Conservation (phyloP, 2,329 filamentous ascomycete genomes). For the Xylariomycetidae sp. region DNA sequence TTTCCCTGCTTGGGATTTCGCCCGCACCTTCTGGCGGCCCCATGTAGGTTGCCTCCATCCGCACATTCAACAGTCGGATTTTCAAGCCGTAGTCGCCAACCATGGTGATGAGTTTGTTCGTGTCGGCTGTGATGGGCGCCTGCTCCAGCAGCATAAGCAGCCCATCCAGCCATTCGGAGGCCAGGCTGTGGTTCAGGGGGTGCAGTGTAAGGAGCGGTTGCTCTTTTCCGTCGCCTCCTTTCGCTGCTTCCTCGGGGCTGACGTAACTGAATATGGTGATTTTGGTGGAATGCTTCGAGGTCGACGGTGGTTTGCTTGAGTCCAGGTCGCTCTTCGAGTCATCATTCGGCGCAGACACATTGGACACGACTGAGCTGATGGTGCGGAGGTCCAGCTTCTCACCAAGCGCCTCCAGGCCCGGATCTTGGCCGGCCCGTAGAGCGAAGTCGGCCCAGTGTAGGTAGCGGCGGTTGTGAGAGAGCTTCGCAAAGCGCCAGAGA, state of each 20-base stretch:
- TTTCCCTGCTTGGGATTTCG: conserved; percentile 73
- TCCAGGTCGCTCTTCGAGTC: conserved; percentile 36
- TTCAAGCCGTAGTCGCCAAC: conserved; percentile 89
- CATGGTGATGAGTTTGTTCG: conserved; percentile 78
- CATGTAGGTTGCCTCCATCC: conserved; percentile 71
- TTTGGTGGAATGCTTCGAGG: conserved; percentile 60
- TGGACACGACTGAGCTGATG: conserved; percentile 90
- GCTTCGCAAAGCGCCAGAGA: conserved; percentile 74
- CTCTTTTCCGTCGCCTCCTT: conserved; percentile 49
- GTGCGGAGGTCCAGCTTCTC: conserved; percentile 83
- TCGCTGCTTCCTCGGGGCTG: conserved; percentile 33
- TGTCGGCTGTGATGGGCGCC: conserved; percentile 93
- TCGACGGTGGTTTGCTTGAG: conserved; percentile 18
- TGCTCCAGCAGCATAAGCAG: conserved; percentile 92
- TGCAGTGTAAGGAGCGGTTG: conserved; percentile 74
- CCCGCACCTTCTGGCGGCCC: conserved; percentile 64
- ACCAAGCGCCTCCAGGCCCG: conserved; percentile 63
- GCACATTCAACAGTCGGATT: conserved; percentile 84
- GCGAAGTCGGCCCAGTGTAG: conserved; percentile 87
- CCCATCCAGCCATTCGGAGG: conserved; percentile 95
- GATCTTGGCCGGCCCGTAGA: conserved; percentile 55
- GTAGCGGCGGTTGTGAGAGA: conserved; percentile 86
- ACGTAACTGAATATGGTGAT: conserved; percentile 83
- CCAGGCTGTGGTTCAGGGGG: conserved; percentile 72
- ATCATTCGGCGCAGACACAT: conserved; percentile 63